Conservation (phyloP, 805 yeast genomes). For the Metschnikowia reukaufii region DNA sequence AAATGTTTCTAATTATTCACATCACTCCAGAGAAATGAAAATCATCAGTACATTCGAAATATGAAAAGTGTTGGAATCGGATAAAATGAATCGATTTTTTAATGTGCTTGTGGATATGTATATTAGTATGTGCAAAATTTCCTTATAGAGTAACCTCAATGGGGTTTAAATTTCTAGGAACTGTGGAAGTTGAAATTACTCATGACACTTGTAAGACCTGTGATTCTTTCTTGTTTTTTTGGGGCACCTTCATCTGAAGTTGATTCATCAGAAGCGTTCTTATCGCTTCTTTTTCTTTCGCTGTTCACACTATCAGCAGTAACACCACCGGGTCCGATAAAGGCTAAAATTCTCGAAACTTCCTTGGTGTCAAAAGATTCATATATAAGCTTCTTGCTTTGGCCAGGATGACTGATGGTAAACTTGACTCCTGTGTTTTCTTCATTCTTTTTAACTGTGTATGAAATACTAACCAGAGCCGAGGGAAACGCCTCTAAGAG, state of each 20-base stretch:
- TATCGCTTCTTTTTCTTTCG: constrained; percentile 24
- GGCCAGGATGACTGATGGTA: constrained; percentile 63
- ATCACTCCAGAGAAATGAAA: too few relatives aligned
- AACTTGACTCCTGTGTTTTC: constrained; percentile 40
- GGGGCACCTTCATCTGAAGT: constrained; percentile 6
- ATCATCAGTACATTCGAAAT: too few relatives aligned
- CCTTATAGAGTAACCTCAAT: not conserved
- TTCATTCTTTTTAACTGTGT: constrained; percentile 29
- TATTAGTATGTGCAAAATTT: not conserved
- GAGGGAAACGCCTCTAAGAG: constrained; percentile 40
- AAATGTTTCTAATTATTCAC: too few relatives aligned
- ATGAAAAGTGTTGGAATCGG: too few relatives aligned
- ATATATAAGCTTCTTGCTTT: constrained; percentile 61
- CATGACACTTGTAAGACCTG: constrained; percentile 44
- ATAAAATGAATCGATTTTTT: too few relatives aligned
- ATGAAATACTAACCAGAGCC: constrained; percentile 39
- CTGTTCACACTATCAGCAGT: constrained; percentile 18
- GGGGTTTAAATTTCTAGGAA: not conserved
- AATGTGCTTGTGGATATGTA: not conserved
- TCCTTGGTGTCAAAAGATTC: constrained; percentile 67
- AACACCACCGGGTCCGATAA: constrained; percentile 70
- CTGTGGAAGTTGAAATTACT: constrained; percentile 33
- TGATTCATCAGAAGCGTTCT: constrained; percentile 14
- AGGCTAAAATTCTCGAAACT: constrained; percentile 67
- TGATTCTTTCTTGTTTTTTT: constrained; percentile 20